Evolutionary conservation across 2,329 filamentous ascomycete genomes (phyloP).

Genomic region (Amauroascus verrucosus): DNA sequence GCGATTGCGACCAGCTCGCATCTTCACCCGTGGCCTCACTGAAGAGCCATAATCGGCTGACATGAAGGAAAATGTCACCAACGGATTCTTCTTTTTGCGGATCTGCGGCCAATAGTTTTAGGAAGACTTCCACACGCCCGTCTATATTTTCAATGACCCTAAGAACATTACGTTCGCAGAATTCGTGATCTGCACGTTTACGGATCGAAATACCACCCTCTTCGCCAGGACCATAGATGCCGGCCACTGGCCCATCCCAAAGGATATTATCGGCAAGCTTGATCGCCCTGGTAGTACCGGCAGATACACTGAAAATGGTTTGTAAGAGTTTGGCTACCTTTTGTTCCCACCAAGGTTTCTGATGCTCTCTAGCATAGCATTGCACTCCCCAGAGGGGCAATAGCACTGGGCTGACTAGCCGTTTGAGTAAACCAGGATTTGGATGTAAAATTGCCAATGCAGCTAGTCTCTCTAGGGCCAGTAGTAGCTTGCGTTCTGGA

Average conservation of each 20-base stretch:
- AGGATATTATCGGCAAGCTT: constrained; percentile 34
- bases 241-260: constrained; percentile 32
- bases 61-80: constrained; percentile 35
- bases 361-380: constrained; percentile 29
- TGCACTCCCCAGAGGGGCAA: constrained; percentile 35
- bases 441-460: constrained; percentile 33
- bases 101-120: constrained; percentile 30
- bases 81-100: constrained; percentile 33
- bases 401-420: constrained; percentile 32
- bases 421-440: constrained; percentile 35
- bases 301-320: constrained; percentile 35
- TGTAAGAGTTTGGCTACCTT: constrained; percentile 27
- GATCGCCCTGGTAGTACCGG: constrained; percentile 27
- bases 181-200: constrained; percentile 18
- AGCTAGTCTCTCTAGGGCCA: constrained; percentile 29
- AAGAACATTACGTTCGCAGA: constrained; percentile 23
- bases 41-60: constrained; percentile 35
- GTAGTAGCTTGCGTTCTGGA: constrained; percentile 20
- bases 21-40: constrained; percentile 13
- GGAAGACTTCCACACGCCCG: constrained; percentile 30
- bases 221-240: constrained; percentile 26
- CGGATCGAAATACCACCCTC: constrained; percentile 22
- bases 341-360: constrained; percentile 22
- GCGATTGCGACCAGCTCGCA: constrained; percentile 8
- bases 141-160: constrained; percentile 29